Conservation (phyloP, 805 yeast species). For the Candida ulmi region DNA sequence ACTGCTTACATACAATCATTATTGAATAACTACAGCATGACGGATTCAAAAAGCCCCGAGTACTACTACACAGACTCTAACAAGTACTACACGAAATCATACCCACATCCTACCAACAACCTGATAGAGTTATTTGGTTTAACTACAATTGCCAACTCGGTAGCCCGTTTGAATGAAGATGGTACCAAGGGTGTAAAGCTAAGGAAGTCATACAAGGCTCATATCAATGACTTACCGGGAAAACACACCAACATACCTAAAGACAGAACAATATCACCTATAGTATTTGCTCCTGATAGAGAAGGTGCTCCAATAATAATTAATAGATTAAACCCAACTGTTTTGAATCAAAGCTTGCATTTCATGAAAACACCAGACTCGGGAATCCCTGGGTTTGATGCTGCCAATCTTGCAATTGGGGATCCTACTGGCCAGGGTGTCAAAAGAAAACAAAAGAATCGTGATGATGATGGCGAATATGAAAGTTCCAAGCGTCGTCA, state of each 20-base stretch:
- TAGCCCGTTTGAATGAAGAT: slow-evolving; percentile 82
- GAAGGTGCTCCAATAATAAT: slow-evolving; percentile 38
- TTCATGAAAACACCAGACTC: slow-evolving; percentile 61
- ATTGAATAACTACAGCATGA: neutral
- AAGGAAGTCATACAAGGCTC: slow-evolving; percentile 92
- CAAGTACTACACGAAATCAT: slow-evolving; percentile 28
- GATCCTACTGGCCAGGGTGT: slow-evolving; percentile 29
- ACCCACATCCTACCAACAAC: slow-evolving; percentile 71
- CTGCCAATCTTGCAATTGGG: slow-evolving; percentile 58
- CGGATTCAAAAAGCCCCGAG: slow-evolving; percentile 16
- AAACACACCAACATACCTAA: slow-evolving; percentile 58
- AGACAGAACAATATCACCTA: slow-evolving; percentile 31
- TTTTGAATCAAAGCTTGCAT: slow-evolving; percentile 43
- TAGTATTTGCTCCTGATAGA: slow-evolving; percentile 27
- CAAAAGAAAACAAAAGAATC: slow-evolving; percentile 35
- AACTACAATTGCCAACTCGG: slow-evolving; percentile 62
- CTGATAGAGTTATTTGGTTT: slow-evolving; percentile 65
- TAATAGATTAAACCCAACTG: slow-evolving; percentile 42
- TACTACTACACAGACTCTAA: slow-evolving; percentile 36
- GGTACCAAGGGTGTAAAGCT: slow-evolving; percentile 90
- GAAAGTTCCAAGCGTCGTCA: slow-evolving; percentile 19
- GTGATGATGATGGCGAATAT: slow-evolving; percentile 27
- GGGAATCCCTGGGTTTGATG: slow-evolving; percentile 76
- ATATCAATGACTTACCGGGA: slow-evolving; percentile 81
- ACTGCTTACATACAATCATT: too few species aligned